Evolutionary conservation across 2,329 filamentous ascomycete species (phyloP).

Genomic region (Phialemoniopsis sp.): DNA sequence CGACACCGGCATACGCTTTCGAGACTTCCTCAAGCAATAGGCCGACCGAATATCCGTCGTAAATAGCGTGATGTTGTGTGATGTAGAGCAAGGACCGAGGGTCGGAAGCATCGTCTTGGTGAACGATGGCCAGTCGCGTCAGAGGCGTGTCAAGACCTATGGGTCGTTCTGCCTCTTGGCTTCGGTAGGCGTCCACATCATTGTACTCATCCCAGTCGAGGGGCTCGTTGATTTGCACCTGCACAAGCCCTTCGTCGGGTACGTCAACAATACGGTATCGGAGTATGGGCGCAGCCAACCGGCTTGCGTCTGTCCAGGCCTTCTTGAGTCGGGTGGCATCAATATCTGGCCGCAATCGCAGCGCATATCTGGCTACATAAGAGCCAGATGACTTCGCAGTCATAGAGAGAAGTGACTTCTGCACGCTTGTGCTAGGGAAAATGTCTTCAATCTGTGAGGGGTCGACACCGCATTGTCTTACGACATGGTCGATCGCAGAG

Average conservation of each 20-base stretch:
- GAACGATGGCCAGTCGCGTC: slow-evolving; percentile 22
- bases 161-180: slow-evolving; percentile 28
- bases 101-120: slow-evolving; percentile 13
- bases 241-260: slow-evolving; percentile 35
- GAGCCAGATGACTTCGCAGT: slow-evolving; percentile 45
- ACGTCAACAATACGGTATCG: slow-evolving; percentile 45
- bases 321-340: slow-evolving; percentile 31
- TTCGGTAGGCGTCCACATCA: slow-evolving; percentile 33
- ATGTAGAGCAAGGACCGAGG: slow-evolving; percentile 40
- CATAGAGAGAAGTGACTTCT: slow-evolving; percentile 49
- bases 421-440: slow-evolving; percentile 29
- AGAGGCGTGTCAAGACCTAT: slow-evolving; percentile 42
- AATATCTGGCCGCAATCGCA: slow-evolving; percentile 29
- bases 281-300: slow-evolving; percentile 31
- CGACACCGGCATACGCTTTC: slow-evolving; percentile 29
- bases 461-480: slow-evolving; percentile 9
- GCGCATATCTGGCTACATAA: slow-evolving; percentile 47
- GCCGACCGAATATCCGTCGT: slow-evolving; percentile 53
- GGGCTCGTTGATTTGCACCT: slow-evolving; percentile 39
- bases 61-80: slow-evolving; percentile 52
- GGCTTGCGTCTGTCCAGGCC: slow-evolving; percentile 34
- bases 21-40: slow-evolving; percentile 44
- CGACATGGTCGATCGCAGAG: too few species aligned
- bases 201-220: slow-evolving; percentile 26
- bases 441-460: slow-evolving; percentile 32